phyloP scores from a whole-genome alignment of 2,329 filamentous ascomycete species.

The Scytalidium lignicola region DNA sequence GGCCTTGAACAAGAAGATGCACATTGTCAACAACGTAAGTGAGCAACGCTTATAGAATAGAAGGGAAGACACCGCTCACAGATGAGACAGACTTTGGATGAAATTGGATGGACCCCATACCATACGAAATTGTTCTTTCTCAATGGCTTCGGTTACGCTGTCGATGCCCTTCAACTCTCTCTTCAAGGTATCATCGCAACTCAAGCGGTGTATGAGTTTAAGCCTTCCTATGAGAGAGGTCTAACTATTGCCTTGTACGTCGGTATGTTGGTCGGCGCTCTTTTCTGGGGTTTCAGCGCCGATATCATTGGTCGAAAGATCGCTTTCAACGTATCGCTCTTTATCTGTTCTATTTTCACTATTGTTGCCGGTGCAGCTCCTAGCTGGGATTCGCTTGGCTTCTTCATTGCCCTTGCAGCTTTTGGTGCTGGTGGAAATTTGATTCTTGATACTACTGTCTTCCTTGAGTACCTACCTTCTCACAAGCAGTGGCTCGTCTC shows the following conservation, averaged over 20 bases:
- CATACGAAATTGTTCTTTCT: conserved; percentile 53
- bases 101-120: conserved; percentile 44
- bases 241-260: conserved; percentile 56
- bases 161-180: conserved; percentile 48
- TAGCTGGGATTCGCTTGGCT: conserved; percentile 56
- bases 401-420: conserved; percentile 57
- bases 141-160: conserved; percentile 55
- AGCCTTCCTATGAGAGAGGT: conserved; percentile 45
- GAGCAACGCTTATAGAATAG: not conserved
- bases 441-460: conserved; percentile 42
- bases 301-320: conserved; percentile 62
- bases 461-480: conserved; percentile 49
- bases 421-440: conserved; percentile 60
- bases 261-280: conserved; percentile 47
- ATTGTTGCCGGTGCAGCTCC: conserved; percentile 61
- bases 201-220: conserved; percentile 53
- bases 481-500: conserved; percentile 60
- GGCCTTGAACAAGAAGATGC: conserved; percentile 59
- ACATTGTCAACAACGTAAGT: conserved; percentile 58
- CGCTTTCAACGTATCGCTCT: conserved; percentile 61
- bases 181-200: conserved; percentile 57
- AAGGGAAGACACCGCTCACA: not conserved
- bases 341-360: conserved; percentile 55
- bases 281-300: conserved; percentile 63
- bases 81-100: conserved; percentile 35